phyloP scores from a whole-genome alignment of 176 grass and related monocot species.

The Phyllostachys edulis region DNA sequence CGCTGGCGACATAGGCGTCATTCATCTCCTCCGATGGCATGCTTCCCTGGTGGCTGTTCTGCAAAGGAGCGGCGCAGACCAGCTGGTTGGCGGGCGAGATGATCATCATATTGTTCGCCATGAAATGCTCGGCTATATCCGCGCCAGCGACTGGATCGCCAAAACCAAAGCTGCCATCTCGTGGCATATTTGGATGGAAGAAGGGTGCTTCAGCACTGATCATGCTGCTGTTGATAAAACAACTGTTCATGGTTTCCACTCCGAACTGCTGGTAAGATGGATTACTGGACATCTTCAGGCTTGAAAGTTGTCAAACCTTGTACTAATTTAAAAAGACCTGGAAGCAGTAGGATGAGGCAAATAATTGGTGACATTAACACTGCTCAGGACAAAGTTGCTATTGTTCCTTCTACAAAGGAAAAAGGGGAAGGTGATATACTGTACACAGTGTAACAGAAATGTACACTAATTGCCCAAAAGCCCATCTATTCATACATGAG shows the following conservation, averaged over 20 bases:
- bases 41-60: slow-evolving; percentile 28
- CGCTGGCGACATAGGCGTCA: slow-evolving; percentile 16
- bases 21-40: slow-evolving; percentile 32
- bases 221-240: slow-evolving; percentile 33
- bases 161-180: slow-evolving; percentile 24
- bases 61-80: slow-evolving; percentile 27
- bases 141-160: slow-evolving; percentile 8
- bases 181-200: slow-evolving; percentile 36
- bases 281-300: slow-evolving; percentile 38
- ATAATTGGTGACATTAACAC: slow-evolving; percentile 33
- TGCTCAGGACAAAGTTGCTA: slow-evolving; percentile 24
- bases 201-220: slow-evolving; percentile 32
- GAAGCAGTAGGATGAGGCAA: slow-evolving; percentile 22
- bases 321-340: slow-evolving; percentile 44
- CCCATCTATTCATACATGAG: not conserved
- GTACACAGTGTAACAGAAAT: slow-evolving; percentile 10
- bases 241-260: slow-evolving; percentile 44
- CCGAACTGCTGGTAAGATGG: slow-evolving; percentile 48
- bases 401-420: slow-evolving; percentile 16
- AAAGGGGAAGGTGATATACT: not conserved
- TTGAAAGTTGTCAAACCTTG: slow-evolving; percentile 24
- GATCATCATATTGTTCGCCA: slow-evolving; percentile 19
- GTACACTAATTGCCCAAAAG: slow-evolving; percentile 1
- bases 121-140: slow-evolving; percentile 19
- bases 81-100: slow-evolving; percentile 49